Evolutionary conservation across 1,284 basidiomycete species (phyloP).

Genomic region (Puccinia novopanici): DNA sequence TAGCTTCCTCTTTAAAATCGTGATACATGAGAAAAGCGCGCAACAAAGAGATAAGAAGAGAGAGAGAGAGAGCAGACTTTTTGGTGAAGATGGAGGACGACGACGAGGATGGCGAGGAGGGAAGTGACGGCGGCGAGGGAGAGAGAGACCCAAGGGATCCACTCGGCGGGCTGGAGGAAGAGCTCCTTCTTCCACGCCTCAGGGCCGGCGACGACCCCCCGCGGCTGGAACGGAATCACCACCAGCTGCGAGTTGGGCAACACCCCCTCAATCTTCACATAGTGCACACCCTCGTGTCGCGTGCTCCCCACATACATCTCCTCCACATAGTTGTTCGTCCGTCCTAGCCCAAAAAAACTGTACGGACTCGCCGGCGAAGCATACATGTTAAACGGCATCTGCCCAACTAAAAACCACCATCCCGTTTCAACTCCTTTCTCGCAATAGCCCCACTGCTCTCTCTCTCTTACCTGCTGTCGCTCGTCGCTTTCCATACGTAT

Average conservation of each 20-base stretch:
- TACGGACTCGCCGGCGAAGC: conserved; percentile 87
- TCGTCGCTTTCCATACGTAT: conserved; percentile 83
- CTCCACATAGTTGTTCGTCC: conserved; percentile 99
- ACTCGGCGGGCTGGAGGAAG: conserved; percentile 89
- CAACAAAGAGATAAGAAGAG: background rate
- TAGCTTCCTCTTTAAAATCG: no score
- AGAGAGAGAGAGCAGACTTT: conserved; percentile 62
- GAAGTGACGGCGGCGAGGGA: conserved; percentile 76
- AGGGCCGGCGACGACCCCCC: conserved; percentile 57
- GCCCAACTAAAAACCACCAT: conserved; percentile 66
- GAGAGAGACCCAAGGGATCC: conserved; percentile 94
- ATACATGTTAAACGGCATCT: conserved; percentile 88
- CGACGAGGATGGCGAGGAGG: conserved; percentile 76
- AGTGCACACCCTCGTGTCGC: conserved; percentile 68
- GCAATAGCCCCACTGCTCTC: background rate
- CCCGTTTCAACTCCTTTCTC: background rate
- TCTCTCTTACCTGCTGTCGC: conserved; percentile 76
- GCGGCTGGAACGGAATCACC: conserved; percentile 74
- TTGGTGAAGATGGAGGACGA: conserved; percentile 85
- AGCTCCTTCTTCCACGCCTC: conserved; percentile 81
- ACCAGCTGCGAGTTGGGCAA: conserved; percentile 97
- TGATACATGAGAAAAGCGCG: background rate
- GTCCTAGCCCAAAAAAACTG: conserved; percentile 91
- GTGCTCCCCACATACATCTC: conserved; percentile 90
- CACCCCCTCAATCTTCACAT: conserved; percentile 88